Percentiles rank a stretch among this genome's conserved stretches.
phyloP scores from a whole-genome alignment of 306 rosid genomes.

The Lithocarpus polystachyus region DNA sequence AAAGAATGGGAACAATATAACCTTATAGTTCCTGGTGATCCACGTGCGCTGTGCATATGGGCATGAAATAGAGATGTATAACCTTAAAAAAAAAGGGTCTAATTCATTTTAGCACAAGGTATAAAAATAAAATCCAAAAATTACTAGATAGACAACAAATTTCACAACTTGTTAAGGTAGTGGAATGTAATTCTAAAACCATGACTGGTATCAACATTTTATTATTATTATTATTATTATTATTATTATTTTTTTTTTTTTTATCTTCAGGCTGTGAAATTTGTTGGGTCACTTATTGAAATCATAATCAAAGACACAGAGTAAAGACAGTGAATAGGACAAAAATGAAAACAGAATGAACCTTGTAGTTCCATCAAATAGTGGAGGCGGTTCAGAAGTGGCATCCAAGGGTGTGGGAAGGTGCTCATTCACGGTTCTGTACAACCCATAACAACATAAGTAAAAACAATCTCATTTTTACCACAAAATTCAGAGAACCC shows the following conservation, averaged over 20 bases:
- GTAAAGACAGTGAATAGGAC: too few relatives aligned
- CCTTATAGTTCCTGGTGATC: constrained; percentile 85
- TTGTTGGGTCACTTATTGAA: not conserved
- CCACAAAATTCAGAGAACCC: too few relatives aligned
- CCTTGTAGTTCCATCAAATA: constrained; percentile 91
- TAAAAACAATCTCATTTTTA: not conserved
- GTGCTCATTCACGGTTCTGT: constrained; percentile 20
- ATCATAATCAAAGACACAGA: too few relatives aligned
- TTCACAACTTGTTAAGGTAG: too few relatives aligned
- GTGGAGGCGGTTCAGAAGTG: constrained; percentile 58
- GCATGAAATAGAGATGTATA: constrained; percentile 52
- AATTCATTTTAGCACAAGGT: not conserved
- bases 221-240: too few relatives aligned
- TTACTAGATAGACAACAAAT: not conserved
- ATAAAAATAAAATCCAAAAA: not conserved
- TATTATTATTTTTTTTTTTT: too few relatives aligned
- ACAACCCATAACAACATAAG: not conserved
- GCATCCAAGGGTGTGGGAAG: constrained; percentile 55
- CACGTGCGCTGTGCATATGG: constrained; percentile 87
- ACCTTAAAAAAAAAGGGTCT: constrained; percentile 24
- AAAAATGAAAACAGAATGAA: constrained; percentile 8
- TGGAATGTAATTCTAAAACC: too few relatives aligned
- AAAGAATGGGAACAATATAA: not conserved
- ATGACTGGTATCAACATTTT: too few relatives aligned
- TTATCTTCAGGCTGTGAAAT: not conserved